phyloP scores from a whole-genome alignment of 192 early-diverging fungal species.

The Gryganskiella cystojenkinii region DNA sequence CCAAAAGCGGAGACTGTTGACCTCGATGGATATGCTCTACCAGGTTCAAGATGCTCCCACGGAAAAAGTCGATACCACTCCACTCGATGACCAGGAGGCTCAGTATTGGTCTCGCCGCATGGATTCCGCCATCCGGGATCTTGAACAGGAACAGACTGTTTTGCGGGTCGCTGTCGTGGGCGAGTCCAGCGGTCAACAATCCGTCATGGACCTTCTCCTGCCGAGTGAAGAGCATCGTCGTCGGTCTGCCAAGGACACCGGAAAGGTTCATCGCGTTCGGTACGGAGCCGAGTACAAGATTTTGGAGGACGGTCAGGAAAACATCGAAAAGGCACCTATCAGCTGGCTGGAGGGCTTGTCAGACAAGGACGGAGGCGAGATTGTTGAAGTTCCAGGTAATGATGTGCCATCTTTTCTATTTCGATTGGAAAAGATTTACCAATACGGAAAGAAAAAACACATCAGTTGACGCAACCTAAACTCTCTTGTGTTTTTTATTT shows the following conservation, averaged over 20 bases:
- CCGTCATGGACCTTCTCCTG: conserved; percentile 38
- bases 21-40: conserved; percentile 46
- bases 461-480: not conserved
- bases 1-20: conserved; percentile 28
- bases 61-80: conserved; percentile 27
- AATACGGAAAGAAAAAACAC: not conserved
- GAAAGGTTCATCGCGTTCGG: conserved; percentile 41
- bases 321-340: conserved; percentile 35
- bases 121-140: conserved; percentile 35
- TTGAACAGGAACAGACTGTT: conserved; percentile 20
- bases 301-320: conserved; percentile 27
- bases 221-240: conserved; percentile 27
- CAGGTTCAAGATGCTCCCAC: conserved; percentile 43
- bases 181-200: conserved; percentile 47
- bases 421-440: too few species aligned
- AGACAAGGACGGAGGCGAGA: conserved; percentile 32
- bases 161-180: conserved; percentile 40
- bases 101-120: conserved; percentile 47
- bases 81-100: conserved; percentile 38
- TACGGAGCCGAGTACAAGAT: conserved; percentile 34
- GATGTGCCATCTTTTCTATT: not conserved
- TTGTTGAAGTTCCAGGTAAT: conserved; percentile 48
- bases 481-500: not conserved
- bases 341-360: conserved; percentile 39
- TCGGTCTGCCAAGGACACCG: conserved; percentile 43